Base-by-base conservation (phyloP, 2,329 filamentous ascomycete genomes). In the Furcasterigmium sp. region DNA sequence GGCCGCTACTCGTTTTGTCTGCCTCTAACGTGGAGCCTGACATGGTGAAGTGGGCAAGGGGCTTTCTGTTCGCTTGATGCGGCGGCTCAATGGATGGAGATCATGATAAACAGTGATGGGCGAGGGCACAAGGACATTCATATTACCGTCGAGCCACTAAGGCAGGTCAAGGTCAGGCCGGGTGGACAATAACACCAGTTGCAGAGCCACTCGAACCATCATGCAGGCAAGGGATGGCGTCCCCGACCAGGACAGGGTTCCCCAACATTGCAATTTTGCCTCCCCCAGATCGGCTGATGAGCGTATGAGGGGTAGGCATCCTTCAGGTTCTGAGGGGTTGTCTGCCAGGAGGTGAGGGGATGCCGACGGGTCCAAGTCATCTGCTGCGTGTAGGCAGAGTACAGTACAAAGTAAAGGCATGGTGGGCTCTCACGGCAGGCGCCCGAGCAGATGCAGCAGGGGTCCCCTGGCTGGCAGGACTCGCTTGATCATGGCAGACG, bases 211-310 rank as follows among this genome's bases (percentile, higher is more conserved):
- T 35, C 32, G 32, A 18, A 15, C 32, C 32, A 35, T 35, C n/a
- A 35, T 35, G 32, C 32, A 35, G 11, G 32, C 11, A 32, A 18
- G 32, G 32, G 32, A 17, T 35, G 32, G 32, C 15, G 8, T 15
- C 32, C 32, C 32, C 8, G 30, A 39, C 46, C 51, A 4, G 56
- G 56, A 32, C 38, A 40, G 21, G 38, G 38, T 29, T 40, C 29
- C 38, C 38, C 38, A 29, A 40, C 28, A 30, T 30, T 32, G 26
- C 14, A 29, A 40, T 20, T 19, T 32, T 18, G 32, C 37, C 28
- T 32, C 28, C 38, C 38, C 38, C 38, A 32, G 38, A 40, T 30
- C 38, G 38, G 38, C 26, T 40, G 38, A 40, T 30, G 38, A 40
- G 25, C 28, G 25, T 7, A 17, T 39, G 37, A 39, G 37, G 37